These are phyloP conservation scores for Croton setiger DNA, from an alignment of 441 rosid species.

Conservation along the genomic window DNA sequence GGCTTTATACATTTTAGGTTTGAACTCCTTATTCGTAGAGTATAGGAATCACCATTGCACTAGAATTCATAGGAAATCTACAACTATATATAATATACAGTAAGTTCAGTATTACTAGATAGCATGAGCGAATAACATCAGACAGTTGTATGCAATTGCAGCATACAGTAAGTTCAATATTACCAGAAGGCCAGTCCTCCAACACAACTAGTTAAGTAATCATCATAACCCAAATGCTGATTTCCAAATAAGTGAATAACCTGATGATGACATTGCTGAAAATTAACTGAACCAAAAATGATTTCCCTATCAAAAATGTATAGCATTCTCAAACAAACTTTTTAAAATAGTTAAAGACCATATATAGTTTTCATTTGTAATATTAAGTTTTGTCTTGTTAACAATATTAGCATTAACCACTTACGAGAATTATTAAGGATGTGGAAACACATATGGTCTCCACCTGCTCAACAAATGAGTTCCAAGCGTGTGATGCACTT, in stretches of 20 bases:
- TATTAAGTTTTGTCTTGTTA: background rate
- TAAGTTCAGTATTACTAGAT: background rate
- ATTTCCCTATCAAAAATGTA: background rate
- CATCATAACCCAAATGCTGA: background rate
- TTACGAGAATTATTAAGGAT: slow-evolving; percentile 86
- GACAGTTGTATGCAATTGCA: background rate
- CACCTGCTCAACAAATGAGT: slow-evolving; percentile 84
- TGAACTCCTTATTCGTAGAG: background rate
- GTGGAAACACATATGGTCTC: slow-evolving; percentile 74
- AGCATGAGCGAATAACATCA: background rate
- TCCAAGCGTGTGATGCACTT: slow-evolving; percentile 70
- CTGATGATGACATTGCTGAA: background rate
- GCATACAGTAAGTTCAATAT: too few relatives aligned
- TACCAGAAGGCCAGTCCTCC: too few relatives aligned
- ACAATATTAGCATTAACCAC: background rate
- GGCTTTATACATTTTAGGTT: background rate
- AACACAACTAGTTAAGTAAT: background rate
- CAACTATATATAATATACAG: background rate
- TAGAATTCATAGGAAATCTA: background rate
- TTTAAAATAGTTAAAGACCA: background rate
- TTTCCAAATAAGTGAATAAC: background rate
- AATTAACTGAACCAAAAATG: background rate
- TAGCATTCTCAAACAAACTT: background rate
- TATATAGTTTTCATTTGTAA: background rate
- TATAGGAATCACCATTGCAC: background rate